Evolutionary conservation across 495 filamentous ascomycete genomes (phyloP), one percentile per base, ranked within the genome.

Genomic region (Ramalina peruviana): DNA sequence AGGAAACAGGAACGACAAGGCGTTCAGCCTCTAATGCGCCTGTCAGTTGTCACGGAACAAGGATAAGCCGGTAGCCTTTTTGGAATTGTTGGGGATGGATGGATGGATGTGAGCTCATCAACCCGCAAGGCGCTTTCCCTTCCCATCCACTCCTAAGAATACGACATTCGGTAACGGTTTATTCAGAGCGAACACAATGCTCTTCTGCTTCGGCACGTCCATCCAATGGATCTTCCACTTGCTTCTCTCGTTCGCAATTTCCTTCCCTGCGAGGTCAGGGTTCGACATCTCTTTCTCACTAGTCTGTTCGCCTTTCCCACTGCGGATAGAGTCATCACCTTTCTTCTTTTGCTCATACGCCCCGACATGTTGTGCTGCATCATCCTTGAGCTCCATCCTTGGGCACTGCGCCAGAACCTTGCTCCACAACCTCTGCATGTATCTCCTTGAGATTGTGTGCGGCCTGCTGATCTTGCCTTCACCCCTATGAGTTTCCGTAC

Each of bases 111-210:
- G 30, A 33, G 30, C 30, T 33, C 30, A 0, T 33, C 40, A 20
- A 27, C 26, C 10, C 19, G 17, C 0, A 20, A 45, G 19, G 3
- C 21, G 12, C 27, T 21, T 48, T 16, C 56, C 56, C 4, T 46
- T 13, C 13, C 50, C 50, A 51, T 59, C 50, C 9, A 59, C 54
- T 1, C 57, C 57, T 15, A 45, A 50, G 42, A 59, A 59, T 39
- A 54, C 60, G 10, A 72, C 33, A 52, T 76, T 49, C 45, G 65
- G 58, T 23, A 53, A 40, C 10, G n/a, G 42, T 11, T 25, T 45
- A 9, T 27, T 27, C 19, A 27, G 1, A 4, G 16, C 27, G 5
- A 45, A 25, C 1, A 27, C 21, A 21, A 45, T 27, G 10, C 26
- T 19, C n/a, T 19, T n/a, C 42, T 45, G 20, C 1, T 45, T n/a